Conservation (phyloP, 805 yeast species). For the Ogataea pilisensis region DNA sequence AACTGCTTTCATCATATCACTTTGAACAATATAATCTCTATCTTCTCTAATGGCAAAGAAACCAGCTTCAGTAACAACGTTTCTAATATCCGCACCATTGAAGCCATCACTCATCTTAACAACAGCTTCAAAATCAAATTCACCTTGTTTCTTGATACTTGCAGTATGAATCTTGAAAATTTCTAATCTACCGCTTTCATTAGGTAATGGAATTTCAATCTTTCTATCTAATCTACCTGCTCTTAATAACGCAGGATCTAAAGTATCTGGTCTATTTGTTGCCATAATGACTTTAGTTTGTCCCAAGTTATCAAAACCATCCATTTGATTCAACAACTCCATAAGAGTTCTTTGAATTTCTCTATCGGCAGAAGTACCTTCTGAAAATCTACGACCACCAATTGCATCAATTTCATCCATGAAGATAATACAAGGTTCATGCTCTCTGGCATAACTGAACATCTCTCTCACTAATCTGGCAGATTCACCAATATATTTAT, state of each 20-base stretch:
- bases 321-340: slow-evolving; percentile 98
- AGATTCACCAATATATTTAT: slow-evolving; percentile 95
- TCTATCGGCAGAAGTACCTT: slow-evolving; percentile 98
- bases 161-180: slow-evolving; percentile 90
- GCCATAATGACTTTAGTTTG: slow-evolving; percentile 98
- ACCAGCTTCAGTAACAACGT: slow-evolving; percentile 97
- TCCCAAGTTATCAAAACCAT: slow-evolving; percentile 94
- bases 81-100: slow-evolving; percentile 97
- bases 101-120: slow-evolving; percentile 99
- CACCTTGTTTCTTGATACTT: slow-evolving; percentile 85
- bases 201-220: slow-evolving; percentile 92
- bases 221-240: slow-evolving; percentile 97
- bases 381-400: slow-evolving; percentile 96
- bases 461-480: slow-evolving; percentile 95
- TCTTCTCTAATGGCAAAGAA: slow-evolving; percentile 98
- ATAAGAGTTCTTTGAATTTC: slow-evolving; percentile 96
- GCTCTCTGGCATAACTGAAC: slow-evolving; percentile 97
- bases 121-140: slow-evolving; percentile 93
- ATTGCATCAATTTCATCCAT: slow-evolving; percentile 99
- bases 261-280: slow-evolving; percentile 97
- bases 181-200: slow-evolving; percentile 92
- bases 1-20: slow-evolving; percentile 96
- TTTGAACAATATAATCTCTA: slow-evolving; percentile 88
- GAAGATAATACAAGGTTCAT: slow-evolving; percentile 95
- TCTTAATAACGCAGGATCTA: slow-evolving; percentile 94